phyloP scores from a whole-genome alignment of 164 flowering plant species.

The Kalanchoe fedtschenkoi region DNA sequence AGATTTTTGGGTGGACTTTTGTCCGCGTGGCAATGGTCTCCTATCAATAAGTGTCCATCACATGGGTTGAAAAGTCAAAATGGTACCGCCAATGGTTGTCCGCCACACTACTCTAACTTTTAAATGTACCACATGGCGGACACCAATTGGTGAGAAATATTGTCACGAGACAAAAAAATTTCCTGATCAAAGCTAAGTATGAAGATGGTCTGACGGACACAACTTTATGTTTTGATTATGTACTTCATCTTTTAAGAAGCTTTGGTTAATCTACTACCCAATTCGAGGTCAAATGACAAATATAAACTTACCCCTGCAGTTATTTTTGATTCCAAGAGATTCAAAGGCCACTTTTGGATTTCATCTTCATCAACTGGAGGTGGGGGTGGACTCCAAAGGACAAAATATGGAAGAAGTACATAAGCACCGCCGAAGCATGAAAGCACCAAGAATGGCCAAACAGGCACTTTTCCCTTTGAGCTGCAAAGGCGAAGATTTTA shows the following conservation, averaged over 20 bases:
- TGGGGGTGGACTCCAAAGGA: conserved; percentile 87
- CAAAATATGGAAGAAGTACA: conserved; percentile 87
- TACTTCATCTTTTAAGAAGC: neutral
- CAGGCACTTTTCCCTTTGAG: conserved; percentile 57
- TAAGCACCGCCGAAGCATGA: conserved; percentile 78
- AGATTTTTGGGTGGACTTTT: too few relatives aligned
- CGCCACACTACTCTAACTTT: too few relatives aligned
- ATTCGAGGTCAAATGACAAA: neutral
- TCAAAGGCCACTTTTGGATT: conserved; percentile 75
- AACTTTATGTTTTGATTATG: neutral
- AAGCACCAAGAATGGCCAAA: conserved; percentile 73
- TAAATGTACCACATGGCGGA: too few relatives aligned
- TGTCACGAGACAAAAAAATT: too few relatives aligned
- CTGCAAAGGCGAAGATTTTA: conserved; percentile 34
- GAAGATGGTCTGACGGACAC: too few relatives aligned
- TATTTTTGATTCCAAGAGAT: conserved; percentile 73
- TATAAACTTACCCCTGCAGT: conserved; percentile 60
- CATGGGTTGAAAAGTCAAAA: too few relatives aligned
- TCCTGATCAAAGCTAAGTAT: too few relatives aligned
- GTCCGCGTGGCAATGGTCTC: too few relatives aligned
- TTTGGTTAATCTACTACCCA: neutral
- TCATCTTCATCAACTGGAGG: conserved; percentile 78
- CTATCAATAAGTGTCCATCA: too few relatives aligned
- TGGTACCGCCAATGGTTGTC: too few relatives aligned
- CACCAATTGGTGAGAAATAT: too few relatives aligned